Evolutionary conservation across 23 red algal species (phyloP), one percentile per base, ranked within the genome.

Genomic region (Agarophyton chilense): DNA sequence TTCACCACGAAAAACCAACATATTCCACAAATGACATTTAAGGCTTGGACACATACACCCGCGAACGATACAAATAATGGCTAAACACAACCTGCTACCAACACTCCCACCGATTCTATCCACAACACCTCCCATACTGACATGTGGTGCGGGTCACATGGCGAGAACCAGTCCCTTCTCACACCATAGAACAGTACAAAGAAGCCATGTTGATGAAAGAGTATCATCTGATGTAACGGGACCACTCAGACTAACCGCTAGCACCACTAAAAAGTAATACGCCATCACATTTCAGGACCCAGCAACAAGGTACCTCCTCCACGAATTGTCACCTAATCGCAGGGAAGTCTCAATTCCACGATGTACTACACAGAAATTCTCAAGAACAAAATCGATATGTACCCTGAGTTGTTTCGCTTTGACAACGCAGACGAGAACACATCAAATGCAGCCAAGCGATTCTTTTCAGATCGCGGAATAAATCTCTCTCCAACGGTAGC

Each of bases 191-290:
- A 7, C 45, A 49, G 7, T 11, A 7, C 8, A 8, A 7, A 65
- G 8, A 19, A 7, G 9, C 60, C 8, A 36, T 10, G 19, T 36
- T 33, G 18, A 26, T 16, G 63, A 32, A 24, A 38, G 25, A 16
- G 25, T 70, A 70, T 70, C 63, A 40, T 70, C 63, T 26, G 63
- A 70, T 70, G 63, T 70, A 12, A 3, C 32, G 3, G 63, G 63
- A 33, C 63, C 63, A 8, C 16, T 70, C 9, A 40, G 18, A 10
- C 10, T 26, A 33, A 3, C 63, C 10, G 19, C 63, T 16, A 4
- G 21, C 16, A 70, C 4, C 3, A 3, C 2, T 13, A 54, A 54
- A 2, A 14, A 54, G 7, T 21, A 2, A 6, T 54, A 54, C 13
- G 51, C 51, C 6, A 54, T n/a, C n/a, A n/a, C n/a, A n/a, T n/a